Evolutionary conservation across 2,329 filamentous ascomycete genomes (phyloP), one percentile per base, ranked within the genome.

Genomic region (Fusarium verticillioides): DNA sequence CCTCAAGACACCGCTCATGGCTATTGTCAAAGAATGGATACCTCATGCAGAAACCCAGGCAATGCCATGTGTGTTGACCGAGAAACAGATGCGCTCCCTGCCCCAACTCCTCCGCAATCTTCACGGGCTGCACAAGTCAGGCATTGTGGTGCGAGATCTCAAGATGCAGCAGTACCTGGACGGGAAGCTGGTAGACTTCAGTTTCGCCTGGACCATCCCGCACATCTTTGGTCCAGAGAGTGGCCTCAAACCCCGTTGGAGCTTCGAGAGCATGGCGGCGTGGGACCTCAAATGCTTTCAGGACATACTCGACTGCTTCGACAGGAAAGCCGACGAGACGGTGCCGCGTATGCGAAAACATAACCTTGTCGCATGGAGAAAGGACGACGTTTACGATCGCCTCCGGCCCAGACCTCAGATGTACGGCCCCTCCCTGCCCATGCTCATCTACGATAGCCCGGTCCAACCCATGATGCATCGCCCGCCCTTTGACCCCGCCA

Each of bases 191-290:
- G 57, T 1, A 8, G 70, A 73, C 39, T 60, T 73, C 7, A 66
- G 60, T 4, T 52, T 59, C n/a, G 60, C 70, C 9, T 73, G 70
- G 70, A 73, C 70, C 4, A 53, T 73, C 26, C 70, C 70, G 1
- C 70, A 73, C 2, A 46, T 56, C 7, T 32, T 43, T 0, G 56
- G n/a, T 13, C 70, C 65, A n/a, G 60, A 58, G 15, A 34, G 42
- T 16, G 70, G 42, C 6, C 1, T 73, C 21, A 46, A 36, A 15
- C 69, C 70, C 7, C 13, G 1, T 0, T 73, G 70, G 70, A 37
- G 8, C 7, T 73, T 69, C 8, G 58, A 37, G 30, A 66, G 70
- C 30, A 73, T 73, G 66, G 70, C 70, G 19, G 70, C 65, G 0
- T 66, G 60, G 65, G 70, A 73, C 18, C 23, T 73, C 0, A 2